Evolutionary conservation across 139 green algal genomes (phyloP), one percentile per base, ranked within the genome.

Genomic region (Deuterostichococcus epilithicus): DNA sequence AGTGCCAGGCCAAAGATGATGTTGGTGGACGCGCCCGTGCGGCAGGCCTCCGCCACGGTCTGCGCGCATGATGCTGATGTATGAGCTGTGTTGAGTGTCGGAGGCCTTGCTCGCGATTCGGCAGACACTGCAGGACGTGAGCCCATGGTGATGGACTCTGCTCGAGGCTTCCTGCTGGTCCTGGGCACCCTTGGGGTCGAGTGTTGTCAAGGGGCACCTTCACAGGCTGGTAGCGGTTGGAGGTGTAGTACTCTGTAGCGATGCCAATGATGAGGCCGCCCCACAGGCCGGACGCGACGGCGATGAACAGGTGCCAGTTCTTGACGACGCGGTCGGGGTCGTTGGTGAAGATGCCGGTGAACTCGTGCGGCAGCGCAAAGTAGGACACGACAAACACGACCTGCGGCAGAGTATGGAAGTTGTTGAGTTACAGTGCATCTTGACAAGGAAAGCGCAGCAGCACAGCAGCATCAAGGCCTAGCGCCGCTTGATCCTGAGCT

Each of bases 1-100:
- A 99, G 90, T 2, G 95, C 95, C 68, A 99, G 91, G 68, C 95
- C 95, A 77, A 99, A 99, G 86, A 98, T 98, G 88, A 98, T 95
- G 89, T 98, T 89, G 67, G 95, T 99, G 78, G 95, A 95, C 39
- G 95, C 88, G 42, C 95, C 95, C 39, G 95, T 99, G 79, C 89
- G 86, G 91, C 95, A 99, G 2, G 95, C 87, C 74, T 98, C 94
- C 34, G 95, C 93, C 1, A 98, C 93, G 59, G 98, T 93, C 85
- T 95, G 91, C 59, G 86, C 42, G 13, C 42, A 52, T 13, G 13
- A 52, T 23, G 42, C 13, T 8, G 42, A n/a, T n/a, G n/a, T n/a
- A n/a, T n/a, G n/a, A n/a, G n/a, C n/a, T n/a, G n/a, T n/a, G n/a
- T n/a, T n/a, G n/a, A n/a, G n/a, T n/a, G 42, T 52, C 42, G 42